phyloP scores from a whole-genome alignment of 768 basidiomycete genomes.

The Leccinum imitatum region DNA sequence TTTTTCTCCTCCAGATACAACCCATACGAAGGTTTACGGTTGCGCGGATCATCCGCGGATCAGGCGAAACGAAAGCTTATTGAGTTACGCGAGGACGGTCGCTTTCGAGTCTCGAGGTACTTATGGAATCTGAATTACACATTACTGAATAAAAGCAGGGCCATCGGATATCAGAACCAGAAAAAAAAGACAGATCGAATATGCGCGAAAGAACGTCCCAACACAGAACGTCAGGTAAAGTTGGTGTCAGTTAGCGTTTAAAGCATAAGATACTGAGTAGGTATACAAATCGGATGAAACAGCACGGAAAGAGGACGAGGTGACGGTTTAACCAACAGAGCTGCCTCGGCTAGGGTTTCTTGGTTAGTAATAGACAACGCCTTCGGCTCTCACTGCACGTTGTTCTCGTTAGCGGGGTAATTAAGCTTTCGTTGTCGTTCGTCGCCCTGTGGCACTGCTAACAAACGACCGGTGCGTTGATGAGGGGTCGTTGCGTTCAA shows the following conservation, averaged over 20 bases:
- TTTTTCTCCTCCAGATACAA: conserved; percentile 5
- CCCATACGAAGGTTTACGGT: conserved; percentile 21
- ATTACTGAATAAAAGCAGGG: conserved; percentile 11
- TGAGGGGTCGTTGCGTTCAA: conserved; percentile 22
- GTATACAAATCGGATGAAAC: conserved; percentile 30
- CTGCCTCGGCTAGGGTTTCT: not conserved
- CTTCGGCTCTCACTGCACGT: conserved; percentile 7
- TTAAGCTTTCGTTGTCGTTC: conserved; percentile 28
- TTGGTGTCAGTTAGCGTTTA: conserved; percentile 28
- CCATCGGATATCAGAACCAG: conserved; percentile 1
- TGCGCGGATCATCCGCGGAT: conserved; percentile 29
- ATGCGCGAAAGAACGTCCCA: conserved; percentile 6
- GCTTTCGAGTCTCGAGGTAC: conserved; percentile 3
- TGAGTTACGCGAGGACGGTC: conserved; percentile 12
- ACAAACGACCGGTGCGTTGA: conserved; percentile 19
- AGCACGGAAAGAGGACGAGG: conserved; percentile 5
- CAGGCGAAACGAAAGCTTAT: conserved; percentile 13
- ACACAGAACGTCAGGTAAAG: conserved; percentile 18
- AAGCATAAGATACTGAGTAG: conserved; percentile 30
- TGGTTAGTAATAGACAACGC: not conserved
- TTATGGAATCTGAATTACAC: conserved; percentile 7
- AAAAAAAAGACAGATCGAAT: conserved; percentile 6
- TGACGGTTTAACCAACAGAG: conserved; percentile 10
- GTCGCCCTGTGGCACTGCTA: conserved; percentile 15
- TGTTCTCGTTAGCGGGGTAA: conserved; percentile 9